Base-by-base conservation (phyloP, 768 basidiomycete species). In the Termitomyces sp. region DNA sequence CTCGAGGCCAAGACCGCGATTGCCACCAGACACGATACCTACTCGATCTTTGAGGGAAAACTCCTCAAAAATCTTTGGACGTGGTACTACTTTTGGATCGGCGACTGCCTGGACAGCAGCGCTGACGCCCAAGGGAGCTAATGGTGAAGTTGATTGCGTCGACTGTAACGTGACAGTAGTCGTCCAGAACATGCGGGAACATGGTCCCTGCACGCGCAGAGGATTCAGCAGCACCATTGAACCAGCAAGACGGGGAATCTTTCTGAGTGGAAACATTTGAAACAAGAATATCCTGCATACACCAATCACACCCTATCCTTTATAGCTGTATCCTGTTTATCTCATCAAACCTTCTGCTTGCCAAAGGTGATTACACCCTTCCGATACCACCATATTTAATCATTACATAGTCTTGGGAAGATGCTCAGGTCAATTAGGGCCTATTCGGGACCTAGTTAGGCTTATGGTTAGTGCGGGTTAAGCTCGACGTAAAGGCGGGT, bases 81-180 rank as follows among this genome's bases (percentile, higher is more conserved):
- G 72, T 5, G 76, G 72, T 51, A 66, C 61, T 47, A 77, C 57
- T 0, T 64, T 61, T 0, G 72, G 62, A 47, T 80, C 69, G 5
- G 61, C 61, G 40, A 73, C 72, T 2, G 76, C 77, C 53, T 71
- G 67, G 3, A 83, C 64, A 0, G 87, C 87, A 13, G 84, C 85
- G 13, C 73, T 73, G 53, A 88, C 83, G 0, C 87, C 87, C 46
- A 88, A 72, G n/a, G 81, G 84, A 0, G 80, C 82, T 26, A 85
- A 75, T n/a, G 80, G 78, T 3, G 85, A 84, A n/a, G 70, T 64
- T 16, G 78, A 76, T 61, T 81, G 80, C 54, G 18, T n/a, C 8
- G 36, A 38, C 24, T 36, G 22, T 26, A 16, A 18, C 22, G 28
- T n/a, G 10, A n/a, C 36, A 2, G 28, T 3, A 9, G 36, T 42